Base-by-base conservation (phyloP, 2,329 filamentous ascomycete species). In the Trichoderma endophyticum region DNA sequence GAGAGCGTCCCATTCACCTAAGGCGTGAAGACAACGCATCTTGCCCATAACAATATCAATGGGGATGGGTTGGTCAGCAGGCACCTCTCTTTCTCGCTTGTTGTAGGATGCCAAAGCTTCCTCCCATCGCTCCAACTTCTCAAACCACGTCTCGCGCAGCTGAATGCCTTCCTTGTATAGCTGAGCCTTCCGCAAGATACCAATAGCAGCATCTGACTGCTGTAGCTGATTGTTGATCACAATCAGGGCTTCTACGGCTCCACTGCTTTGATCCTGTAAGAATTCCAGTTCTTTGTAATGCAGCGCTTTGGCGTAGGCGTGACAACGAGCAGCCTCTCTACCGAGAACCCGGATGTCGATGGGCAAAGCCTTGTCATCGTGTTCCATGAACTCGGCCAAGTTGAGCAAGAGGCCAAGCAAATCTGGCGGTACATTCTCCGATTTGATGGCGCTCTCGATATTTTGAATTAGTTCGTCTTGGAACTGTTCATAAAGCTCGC, bases 221-320 rank as follows among this genome's bases (percentile, higher is more conserved):
- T 99, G 96, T 7, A 99, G 88, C 80, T 99, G 95, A 79, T 99
- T 99, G 83, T 99, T 99, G 85, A 99, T 99, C 74, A 95, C 96
- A 77, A 99, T 99, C 73, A 99, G 86, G 8, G 97, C 97, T 82
- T 99, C 96, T 1, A 99, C 96, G 3, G 95, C 95, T 72, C 93
- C 93, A 21, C 94, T 94, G 80, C 95, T 98, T 80, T 98, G 96
- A 80, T 99, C 97, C 76, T 98, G 95, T 72, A 98, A 89, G 80
- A 99, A 99, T 79, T 99, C 97, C 0, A 99, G 86, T 81, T 99
- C 96, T 80, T 99, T 99, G 84, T 99, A 99, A 79, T 99, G 96
- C 51, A 99, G 85, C 11, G 96, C 96, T 82, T 99, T 99, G 39
- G 96, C 96, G 79, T 97, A 99, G 5, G 96, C 97, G 81, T 99